Evolutionary conservation across 441 rosid genomes (phyloP), one percentile per base, ranked within the genome.

Genomic region (Daphne laureola): DNA sequence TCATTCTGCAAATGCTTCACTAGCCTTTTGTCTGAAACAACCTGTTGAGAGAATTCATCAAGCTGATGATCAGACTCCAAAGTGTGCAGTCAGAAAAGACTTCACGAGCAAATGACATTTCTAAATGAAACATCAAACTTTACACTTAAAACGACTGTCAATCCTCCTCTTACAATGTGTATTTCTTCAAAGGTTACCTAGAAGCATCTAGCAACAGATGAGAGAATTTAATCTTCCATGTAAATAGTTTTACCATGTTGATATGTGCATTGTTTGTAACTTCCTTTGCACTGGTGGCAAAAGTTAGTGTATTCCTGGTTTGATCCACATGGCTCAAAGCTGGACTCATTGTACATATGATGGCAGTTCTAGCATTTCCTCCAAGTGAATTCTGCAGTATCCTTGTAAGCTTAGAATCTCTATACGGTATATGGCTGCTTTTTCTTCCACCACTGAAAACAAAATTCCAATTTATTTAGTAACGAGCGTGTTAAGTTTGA

Each of bases 321-420:
- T 87, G 96, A 67, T 85, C 96, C 66, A 87, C 78, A 47, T 85
- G 96, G 68, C 96, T 83, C 64, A 85, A 60, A 62, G 92, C 95
- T 63, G 98, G 98, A 75, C 96, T 81, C 64, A 85, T 71, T 16
- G 96, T 90, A 58, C 98, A 90, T 71, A 90, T 87, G 52, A 87
- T 90, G 46, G 98, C 96, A 16, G 98, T 90, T 53, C 90, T 79
- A 43, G 96, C 92, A 79, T 91, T 91, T 56, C 98, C 98, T 15
- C 98, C 98, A 14, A 91, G 85, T 41, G 98, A 87, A 68, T 77
- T 84, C 77, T 91, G 98, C 79, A 91, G 72, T 68, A 91, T 87
- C 57, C 98, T 68, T 31, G 98, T 91, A 51, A 91, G 96, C 76
- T 91, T 91, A 14, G 98, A 91, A 77, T 91, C 92, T 73, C 98